phyloP scores from a whole-genome alignment of 225 moss, liverwort and hornwort genomes.

The Antitrichia curtipendula region DNA sequence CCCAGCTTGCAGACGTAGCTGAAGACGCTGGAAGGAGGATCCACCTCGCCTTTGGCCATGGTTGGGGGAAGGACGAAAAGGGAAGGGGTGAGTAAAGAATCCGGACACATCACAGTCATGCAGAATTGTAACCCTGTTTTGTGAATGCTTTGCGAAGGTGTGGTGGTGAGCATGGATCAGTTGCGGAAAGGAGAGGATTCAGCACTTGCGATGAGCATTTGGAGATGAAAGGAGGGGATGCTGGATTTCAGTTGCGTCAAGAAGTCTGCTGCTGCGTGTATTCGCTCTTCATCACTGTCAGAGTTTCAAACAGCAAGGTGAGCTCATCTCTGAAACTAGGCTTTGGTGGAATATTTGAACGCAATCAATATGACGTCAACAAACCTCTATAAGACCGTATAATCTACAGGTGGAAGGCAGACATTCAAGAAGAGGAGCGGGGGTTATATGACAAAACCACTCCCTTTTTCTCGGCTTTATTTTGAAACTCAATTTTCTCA shows the following conservation, averaged over 20 bases:
- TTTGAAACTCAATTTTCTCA: not conserved
- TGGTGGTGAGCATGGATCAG: not conserved
- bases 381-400: not conserved
- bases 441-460: not conserved
- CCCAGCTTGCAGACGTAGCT: slow-evolving; percentile 46
- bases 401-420: not conserved
- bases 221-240: not conserved
- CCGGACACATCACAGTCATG: slow-evolving; percentile 5
- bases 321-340: not conserved
- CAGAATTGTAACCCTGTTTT: not conserved
- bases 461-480: not conserved
- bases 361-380: not conserved
- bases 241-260: not conserved
- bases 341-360: not conserved
- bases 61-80: slow-evolving; percentile 5
- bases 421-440: not conserved
- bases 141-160: not conserved
- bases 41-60: slow-evolving; percentile 36
- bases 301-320: not conserved
- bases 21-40: slow-evolving; percentile 1
- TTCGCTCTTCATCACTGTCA: slow-evolving; percentile 25
- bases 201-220: not conserved
- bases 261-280: slow-evolving; percentile 19
- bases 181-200: not conserved
- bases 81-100: not conserved